phyloP scores from a whole-genome alignment of 148 eudicot species.

The Persicaria tinctoria region DNA sequence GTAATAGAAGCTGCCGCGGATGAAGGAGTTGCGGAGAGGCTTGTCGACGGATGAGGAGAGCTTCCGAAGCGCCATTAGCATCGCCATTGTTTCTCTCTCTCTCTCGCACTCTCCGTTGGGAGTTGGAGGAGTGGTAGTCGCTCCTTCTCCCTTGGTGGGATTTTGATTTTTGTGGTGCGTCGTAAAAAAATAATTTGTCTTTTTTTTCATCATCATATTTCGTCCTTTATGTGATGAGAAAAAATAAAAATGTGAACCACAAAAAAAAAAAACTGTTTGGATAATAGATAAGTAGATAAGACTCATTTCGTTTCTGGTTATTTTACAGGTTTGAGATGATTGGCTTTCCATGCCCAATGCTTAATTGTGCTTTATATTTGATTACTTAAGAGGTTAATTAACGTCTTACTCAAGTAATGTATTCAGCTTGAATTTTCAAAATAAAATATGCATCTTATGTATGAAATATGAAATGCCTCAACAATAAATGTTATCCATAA shows the following conservation, averaged over 20 bases:
- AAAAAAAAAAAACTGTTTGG: conserved; percentile 1
- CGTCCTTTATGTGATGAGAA: neutral
- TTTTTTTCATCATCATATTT: neutral
- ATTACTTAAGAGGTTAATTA: too few species aligned
- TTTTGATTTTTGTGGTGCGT: conserved; percentile 12
- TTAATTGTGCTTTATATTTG: too few species aligned
- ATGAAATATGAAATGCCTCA: too few species aligned
- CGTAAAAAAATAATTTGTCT: neutral
- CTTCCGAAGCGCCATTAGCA: conserved; percentile 86
- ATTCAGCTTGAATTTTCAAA: too few species aligned
- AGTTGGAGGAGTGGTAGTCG: neutral
- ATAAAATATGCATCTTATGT: too few species aligned
- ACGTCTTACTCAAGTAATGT: too few species aligned
- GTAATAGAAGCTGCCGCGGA: conserved; percentile 53
- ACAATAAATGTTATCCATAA: too few species aligned
- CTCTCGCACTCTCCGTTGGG: neutral
- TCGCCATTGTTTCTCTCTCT: conserved; percentile 45
- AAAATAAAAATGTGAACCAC: conserved; percentile 7
- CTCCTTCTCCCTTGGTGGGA: conserved; percentile 1
- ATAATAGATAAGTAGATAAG: conserved; percentile 8
- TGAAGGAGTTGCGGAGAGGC: conserved; percentile 45
- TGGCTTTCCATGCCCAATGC: neutral
- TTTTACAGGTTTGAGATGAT: neutral
- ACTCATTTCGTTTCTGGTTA: conserved; percentile 5
- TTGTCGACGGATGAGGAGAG: conserved; percentile 65